These are phyloP conservation scores for Lasiodiplodia hormozganensis DNA, from an alignment of 2,329 filamentous ascomycete genomes.

Conservation along the genomic window DNA sequence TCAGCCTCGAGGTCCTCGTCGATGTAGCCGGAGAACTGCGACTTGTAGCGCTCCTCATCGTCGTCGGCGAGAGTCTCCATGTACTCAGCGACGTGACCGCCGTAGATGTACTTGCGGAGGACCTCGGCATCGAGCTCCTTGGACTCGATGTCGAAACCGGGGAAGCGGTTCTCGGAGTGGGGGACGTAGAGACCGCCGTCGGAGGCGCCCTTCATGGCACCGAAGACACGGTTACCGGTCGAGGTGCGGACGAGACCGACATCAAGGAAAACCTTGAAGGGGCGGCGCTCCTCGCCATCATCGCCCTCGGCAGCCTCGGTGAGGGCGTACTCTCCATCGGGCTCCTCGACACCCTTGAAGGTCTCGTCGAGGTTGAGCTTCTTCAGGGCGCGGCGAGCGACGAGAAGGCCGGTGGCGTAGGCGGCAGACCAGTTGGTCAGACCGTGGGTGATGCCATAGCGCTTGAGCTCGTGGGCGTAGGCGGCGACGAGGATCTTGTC, in stretches of 20 bases:
- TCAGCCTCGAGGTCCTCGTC: conserved; percentile 97
- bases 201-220: conserved; percentile 99
- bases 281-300: conserved; percentile 90
- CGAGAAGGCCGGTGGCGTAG: conserved; percentile 94
- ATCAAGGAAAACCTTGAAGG: conserved; percentile 99
- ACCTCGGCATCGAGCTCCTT: conserved; percentile 98
- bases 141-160: conserved; percentile 93
- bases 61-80: conserved; percentile 99
- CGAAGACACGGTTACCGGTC: conserved; percentile 98
- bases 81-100: conserved; percentile 98
- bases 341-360: conserved; percentile 96
- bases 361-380: conserved; percentile 95
- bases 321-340: conserved; percentile 93
- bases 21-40: conserved; percentile 97
- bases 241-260: conserved; percentile 97
- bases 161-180: conserved; percentile 99
- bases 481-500: conserved; percentile 95
- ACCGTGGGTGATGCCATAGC: conserved; percentile 97
- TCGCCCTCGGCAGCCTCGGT: conserved; percentile 93
- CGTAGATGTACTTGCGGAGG: conserved; percentile 99
- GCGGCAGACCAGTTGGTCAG: conserved; percentile 99
- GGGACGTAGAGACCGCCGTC: conserved; percentile 97
- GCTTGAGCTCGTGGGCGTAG: conserved; percentile 96
- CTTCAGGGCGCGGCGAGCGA: conserved; percentile 94
- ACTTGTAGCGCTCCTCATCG: conserved; percentile 99